These are phyloP conservation scores for Candida nemodendra DNA, from an alignment of 805 yeast species.

Conservation along the genomic window DNA sequence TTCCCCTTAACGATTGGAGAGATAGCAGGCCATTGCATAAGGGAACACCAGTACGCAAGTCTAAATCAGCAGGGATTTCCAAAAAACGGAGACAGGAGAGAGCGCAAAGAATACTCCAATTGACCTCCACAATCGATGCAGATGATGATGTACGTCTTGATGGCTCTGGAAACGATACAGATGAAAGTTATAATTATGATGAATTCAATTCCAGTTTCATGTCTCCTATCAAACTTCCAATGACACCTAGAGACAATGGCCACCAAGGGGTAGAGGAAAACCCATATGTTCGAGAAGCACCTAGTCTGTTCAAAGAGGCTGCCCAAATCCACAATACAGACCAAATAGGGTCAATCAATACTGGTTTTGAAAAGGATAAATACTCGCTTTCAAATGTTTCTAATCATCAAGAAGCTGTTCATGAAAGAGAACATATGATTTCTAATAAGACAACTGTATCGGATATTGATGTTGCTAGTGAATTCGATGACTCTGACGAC, in stretches of 20 bases:
- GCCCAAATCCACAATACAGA: background rate
- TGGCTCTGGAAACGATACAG: constrained; percentile 10
- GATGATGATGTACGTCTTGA: constrained; percentile 17
- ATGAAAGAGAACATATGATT: too few relatives aligned
- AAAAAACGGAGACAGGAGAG: background rate
- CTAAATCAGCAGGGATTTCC: background rate
- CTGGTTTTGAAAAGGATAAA: background rate
- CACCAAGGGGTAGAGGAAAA: background rate
- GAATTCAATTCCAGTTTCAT: constrained; percentile 20
- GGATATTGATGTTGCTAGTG: constrained; percentile 7
- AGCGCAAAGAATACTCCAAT: background rate
- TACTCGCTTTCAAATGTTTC: too few relatives aligned
- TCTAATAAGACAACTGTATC: too few relatives aligned
- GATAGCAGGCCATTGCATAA: constrained; percentile 14
- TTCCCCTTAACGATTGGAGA: constrained; percentile 12
- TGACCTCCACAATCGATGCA: constrained; percentile 1
- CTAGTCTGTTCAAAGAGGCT: background rate
- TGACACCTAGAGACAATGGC: constrained; percentile 3
- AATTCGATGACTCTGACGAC: constrained; percentile 24
- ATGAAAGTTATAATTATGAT: constrained; percentile 16
- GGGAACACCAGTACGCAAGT: constrained; percentile 15
- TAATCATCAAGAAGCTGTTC: too few relatives aligned
- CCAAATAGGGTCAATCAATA: background rate
- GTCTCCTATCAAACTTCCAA: constrained; percentile 18
- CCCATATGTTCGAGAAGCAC: background rate